Evolutionary conservation across 2,329 filamentous ascomycete genomes (phyloP), one percentile per base, ranked within the genome.

Genomic region (Botrytis deweyae): DNA sequence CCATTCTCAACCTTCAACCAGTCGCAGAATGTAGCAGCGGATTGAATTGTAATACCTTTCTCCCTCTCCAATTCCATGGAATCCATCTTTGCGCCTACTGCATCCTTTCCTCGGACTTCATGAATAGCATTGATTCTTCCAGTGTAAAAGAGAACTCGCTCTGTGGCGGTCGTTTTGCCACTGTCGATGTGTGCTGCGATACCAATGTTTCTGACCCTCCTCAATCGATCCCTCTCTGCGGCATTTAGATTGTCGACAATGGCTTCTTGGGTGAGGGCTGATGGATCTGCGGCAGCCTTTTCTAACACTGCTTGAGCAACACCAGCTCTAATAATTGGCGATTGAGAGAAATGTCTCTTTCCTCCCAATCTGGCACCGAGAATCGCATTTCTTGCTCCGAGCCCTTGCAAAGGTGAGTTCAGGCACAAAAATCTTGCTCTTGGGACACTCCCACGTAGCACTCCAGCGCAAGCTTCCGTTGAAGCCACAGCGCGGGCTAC

Each of bases 101-200:
- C 90, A 87, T 99, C 96, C 81, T 95, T 95, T 74, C 94, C 94
- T 81, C 96, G 90, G 62, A 99, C 96, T 85, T 99, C 96, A 86
- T 99, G 96, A 80, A 99, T 98, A 46, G 93, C 89, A 82, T 97
- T 97, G 85, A 98, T 98, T 82, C 96, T 92, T 77, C 96, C 96
- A 72, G 96, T 98, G 84, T 99, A 99, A 88, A 95, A 99, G 73
- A 99, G 91, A 63, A 99, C 94, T 83, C 96, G 93, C 85, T 99
- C 96, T 73, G 95, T 98, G 76, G 91, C 93, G 55, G 96, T 99
- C 52, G 96, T 99, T 86, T 99, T 99, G 80, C 96, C 96, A 81
- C 94, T 97, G 86, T 99, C 96, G 82, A 99, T 99, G 83, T 99
- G 96, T 78, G 96, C 96, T 80, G 96, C 96, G 86, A 99, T 99